A percentile compares a stretch with the other conserved stretches of the same genome.
Evolutionary conservation across 2,329 filamentous ascomycete species (phyloP).

Genomic region (Cladosporium sp.): DNA sequence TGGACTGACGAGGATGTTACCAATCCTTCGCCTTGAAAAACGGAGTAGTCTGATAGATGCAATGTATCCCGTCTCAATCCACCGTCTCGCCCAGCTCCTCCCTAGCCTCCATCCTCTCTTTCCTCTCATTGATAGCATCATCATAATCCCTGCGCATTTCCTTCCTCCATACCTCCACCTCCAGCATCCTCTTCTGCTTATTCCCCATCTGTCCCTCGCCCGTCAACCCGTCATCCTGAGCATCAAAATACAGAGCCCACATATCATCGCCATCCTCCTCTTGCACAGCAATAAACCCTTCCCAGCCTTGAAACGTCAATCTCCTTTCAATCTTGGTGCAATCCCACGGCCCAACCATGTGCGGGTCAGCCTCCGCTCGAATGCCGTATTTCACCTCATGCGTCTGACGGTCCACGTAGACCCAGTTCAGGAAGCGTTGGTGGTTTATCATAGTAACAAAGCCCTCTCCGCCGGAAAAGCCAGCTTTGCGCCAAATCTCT

Average conservation of each 20-base stretch:
- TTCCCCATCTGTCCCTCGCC: slow-evolving; percentile 22
- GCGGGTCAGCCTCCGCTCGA: slow-evolving; percentile 15
- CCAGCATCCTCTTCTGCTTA: slow-evolving; percentile 26
- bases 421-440: slow-evolving; percentile 18
- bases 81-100: slow-evolving; percentile 14
- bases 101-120: slow-evolving; percentile 21
- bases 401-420: slow-evolving; percentile 18
- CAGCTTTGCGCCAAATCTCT: slow-evolving; percentile 22
- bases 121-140: slow-evolving; percentile 23
- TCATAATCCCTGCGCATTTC: slow-evolving; percentile 24
- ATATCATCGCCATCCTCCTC: slow-evolving; percentile 20
- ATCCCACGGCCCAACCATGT: slow-evolving; percentile 20
- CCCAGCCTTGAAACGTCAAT: slow-evolving; percentile 21
- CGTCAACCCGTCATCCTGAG: slow-evolving; percentile 16
- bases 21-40: no score
- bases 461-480: slow-evolving; percentile 24
- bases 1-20: no score
- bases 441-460: slow-evolving; percentile 19
- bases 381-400: slow-evolving; percentile 23
- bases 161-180: slow-evolving; percentile 28
- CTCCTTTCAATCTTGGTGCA: slow-evolving; percentile 19
- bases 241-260: slow-evolving; percentile 21
- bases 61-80: not conserved
- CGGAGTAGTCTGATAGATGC: no score
- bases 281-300: slow-evolving; percentile 20